A percentile compares a stretch with the other conserved stretches of the same genome.
phyloP scores from a whole-genome alignment of 2,329 filamentous ascomycete species.

The Periconia sp. region DNA sequence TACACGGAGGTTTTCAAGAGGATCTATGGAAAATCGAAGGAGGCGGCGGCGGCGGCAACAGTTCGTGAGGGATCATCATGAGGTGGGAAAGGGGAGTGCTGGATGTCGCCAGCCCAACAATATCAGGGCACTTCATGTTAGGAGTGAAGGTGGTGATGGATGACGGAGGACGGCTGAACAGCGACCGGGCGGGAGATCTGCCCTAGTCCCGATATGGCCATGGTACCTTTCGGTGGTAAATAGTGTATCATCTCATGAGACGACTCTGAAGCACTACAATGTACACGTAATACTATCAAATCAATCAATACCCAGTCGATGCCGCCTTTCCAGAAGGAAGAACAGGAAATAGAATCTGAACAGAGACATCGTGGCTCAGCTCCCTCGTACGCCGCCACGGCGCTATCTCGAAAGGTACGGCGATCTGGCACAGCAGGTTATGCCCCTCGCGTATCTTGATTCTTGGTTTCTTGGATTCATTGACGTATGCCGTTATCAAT shows the following conservation, averaged over 20 bases:
- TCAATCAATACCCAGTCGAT: not conserved
- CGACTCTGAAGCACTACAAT: not conserved
- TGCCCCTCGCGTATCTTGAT: too few species aligned
- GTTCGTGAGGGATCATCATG: not conserved
- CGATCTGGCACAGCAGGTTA: too few species aligned
- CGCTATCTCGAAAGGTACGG: too few species aligned
- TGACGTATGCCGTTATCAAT: too few species aligned
- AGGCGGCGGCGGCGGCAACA: not conserved
- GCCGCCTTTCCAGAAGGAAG: too few species aligned
- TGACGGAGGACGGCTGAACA: not conserved
- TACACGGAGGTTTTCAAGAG: conserved; percentile 26
- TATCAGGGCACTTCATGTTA: not conserved
- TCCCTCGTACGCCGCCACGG: not conserved
- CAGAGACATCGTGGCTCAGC: too few species aligned
- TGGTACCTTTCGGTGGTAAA: not conserved
- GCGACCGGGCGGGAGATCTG: not conserved
- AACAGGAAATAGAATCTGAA: too few species aligned
- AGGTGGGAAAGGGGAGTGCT: not conserved
- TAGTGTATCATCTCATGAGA: not conserved
- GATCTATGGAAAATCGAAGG: conserved; percentile 17
- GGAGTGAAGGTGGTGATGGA: not conserved
- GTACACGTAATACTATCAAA: not conserved
- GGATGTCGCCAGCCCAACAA: too few species aligned
- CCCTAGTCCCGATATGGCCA: not conserved
- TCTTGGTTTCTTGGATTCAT: too few species aligned